Base-by-base conservation (phyloP, 768 basidiomycete genomes). In the Chlorophyllum brunneum region DNA sequence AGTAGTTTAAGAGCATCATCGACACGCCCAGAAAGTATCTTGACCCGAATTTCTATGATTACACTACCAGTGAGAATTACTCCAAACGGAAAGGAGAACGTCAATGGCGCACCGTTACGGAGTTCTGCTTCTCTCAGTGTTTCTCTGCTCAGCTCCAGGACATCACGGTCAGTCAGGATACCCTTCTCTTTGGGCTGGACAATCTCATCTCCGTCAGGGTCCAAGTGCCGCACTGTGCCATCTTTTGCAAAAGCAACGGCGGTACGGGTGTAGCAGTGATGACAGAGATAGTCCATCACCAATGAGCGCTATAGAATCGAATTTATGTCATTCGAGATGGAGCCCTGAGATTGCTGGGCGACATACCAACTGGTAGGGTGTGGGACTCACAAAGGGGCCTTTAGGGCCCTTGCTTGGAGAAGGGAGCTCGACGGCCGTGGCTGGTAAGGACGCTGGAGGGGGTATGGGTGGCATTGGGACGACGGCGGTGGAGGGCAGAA, bases 201-300 rank as follows among this genome's bases (percentile, higher is more conserved):
- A 37, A 83, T 72, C 60, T 86, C 85, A 63, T 90, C 83, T 22
- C 85, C 86, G 61, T 90, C 86, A 13, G 77, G 76, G 58, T 88
- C 83, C 20, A 86, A 72, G 40, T 82, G 81, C 48, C 75, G 75
- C 16, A 83, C 72, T 6, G 79, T 71, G 53, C 81, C 85, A 46
- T 88, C 86, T 36, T 73, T 70, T 5, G 76, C 74, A 56, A 93
- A 89, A 0, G 82, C 83, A 29, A 74, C 72, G 2, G 88, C 87
- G 0, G 91, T 89, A 33, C 70, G 69, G n/a, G 81, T 79, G 65
- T 84, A 88, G 53, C 85, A 85, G 34, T 80, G 76, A 59, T 92
- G 87, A 49, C 79, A 80, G 1, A 93, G 78, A 62, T 91, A 92
- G 59, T 88, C 83, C 31, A 92, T 71, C 13, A 92, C 84, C 40